Percentiles rank a stretch among this genome's conserved stretches.
These are phyloP conservation scores for Mrakia hoshinonis DNA, from an alignment of 768 basidiomycete species.

Conservation along the genomic window DNA sequence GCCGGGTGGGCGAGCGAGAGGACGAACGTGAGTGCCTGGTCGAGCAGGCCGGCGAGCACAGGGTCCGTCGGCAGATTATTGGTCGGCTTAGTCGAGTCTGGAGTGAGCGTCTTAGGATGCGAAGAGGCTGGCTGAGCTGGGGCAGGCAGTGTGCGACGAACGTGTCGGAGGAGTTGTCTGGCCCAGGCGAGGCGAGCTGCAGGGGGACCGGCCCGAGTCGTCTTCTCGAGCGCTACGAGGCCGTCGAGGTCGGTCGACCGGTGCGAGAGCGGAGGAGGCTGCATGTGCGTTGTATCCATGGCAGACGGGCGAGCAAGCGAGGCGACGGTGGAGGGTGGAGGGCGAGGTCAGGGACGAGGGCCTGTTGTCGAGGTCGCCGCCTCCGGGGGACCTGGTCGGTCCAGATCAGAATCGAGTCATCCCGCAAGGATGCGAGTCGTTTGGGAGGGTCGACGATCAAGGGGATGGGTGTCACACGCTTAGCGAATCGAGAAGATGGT, in stretches of 20 bases:
- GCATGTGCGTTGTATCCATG: neutral
- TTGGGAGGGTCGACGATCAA: neutral
- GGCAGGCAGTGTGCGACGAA: neutral
- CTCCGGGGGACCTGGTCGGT: too few relatives aligned
- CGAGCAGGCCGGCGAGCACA: constrained; percentile 52
- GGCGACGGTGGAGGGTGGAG: neutral
- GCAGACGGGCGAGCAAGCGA: neutral
- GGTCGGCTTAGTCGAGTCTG: too few relatives aligned
- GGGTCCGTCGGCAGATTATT: constrained; percentile 45
- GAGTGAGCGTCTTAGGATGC: too few relatives aligned
- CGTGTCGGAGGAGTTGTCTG: neutral
- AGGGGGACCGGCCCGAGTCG: neutral
- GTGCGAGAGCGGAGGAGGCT: neutral
- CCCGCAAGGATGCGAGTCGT: too few relatives aligned
- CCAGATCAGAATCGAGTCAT: too few relatives aligned
- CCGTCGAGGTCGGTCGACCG: neutral
- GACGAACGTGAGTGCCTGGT: constrained; percentile 54
- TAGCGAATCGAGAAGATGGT: neutral
- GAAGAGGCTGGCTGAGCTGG: neutral
- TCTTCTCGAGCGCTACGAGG: neutral
- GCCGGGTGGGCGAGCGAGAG: constrained; percentile 47
- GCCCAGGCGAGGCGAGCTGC: neutral
- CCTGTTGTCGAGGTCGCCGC: too few relatives aligned
- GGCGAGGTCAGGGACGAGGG: neutral
- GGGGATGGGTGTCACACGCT: too few relatives aligned